Percentiles rank a stretch among this genome's conserved stretches.
Conservation (phyloP, 352 stramenopile genomes). For the Salisapilia sapeloensis region DNA sequence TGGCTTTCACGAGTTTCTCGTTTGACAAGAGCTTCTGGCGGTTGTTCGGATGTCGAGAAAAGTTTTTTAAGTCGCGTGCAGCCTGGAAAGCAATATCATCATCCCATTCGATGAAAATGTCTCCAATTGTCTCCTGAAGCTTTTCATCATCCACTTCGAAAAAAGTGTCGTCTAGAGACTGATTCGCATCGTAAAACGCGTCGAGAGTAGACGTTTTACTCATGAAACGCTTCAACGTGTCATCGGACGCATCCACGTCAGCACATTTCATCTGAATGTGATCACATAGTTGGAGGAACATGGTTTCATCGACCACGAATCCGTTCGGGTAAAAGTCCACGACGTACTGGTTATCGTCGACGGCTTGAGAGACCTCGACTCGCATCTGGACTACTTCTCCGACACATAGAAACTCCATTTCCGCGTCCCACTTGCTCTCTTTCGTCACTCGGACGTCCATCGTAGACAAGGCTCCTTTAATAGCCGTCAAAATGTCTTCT, state of each 20-base stretch:
- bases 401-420: constrained; percentile 45
- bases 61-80: no score
- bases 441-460: background rate
- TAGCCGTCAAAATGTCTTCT: constrained; percentile 21
- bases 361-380: constrained; percentile 25
- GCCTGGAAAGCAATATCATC: no score
- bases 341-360: constrained; percentile 15
- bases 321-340: constrained; percentile 47
- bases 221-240: constrained; percentile 31
- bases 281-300: constrained; percentile 33
- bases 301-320: constrained; percentile 32
- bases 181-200: constrained; percentile 31
- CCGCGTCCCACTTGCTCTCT: no score
- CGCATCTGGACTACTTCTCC: constrained; percentile 47
- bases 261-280: constrained; percentile 28
- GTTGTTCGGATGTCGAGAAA: constrained; percentile 56
- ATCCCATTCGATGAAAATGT: no score
- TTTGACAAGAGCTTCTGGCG: constrained; percentile 9
- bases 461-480: background rate
- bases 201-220: constrained; percentile 23
- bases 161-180: constrained; percentile 30
- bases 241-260: constrained; percentile 21
- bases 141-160: constrained; percentile 48
- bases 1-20: background rate
- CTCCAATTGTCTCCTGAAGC: no score